These are phyloP conservation scores for Saccharum hybrid DNA, from an alignment of 202 grass and related monocot species.

Conservation along the genomic window DNA sequence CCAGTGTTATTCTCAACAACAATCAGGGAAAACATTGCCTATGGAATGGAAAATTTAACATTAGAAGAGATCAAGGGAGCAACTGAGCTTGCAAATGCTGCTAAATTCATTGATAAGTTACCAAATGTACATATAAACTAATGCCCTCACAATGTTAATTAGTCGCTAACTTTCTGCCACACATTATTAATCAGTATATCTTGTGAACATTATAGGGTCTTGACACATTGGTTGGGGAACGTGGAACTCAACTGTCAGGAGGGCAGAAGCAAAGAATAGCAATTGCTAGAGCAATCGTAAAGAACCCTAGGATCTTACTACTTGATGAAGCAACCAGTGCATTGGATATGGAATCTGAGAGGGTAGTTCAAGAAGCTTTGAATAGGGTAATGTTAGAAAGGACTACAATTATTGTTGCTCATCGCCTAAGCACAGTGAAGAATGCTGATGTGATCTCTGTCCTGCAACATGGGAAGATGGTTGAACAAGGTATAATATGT, in stretches of 20 bases:
- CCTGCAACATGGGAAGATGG: constrained; percentile 55
- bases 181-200: constrained; percentile 21
- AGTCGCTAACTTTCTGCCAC: constrained; percentile 22
- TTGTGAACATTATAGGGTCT: constrained; percentile 48
- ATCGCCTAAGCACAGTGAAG: constrained; percentile 65
- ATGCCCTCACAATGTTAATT: background rate
- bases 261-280: constrained; percentile 72
- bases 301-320: constrained; percentile 62
- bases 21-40: constrained; percentile 70
- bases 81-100: constrained; percentile 65
- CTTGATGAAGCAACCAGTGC: constrained; percentile 73
- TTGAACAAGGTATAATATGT: constrained; percentile 53
- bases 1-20: constrained; percentile 68
- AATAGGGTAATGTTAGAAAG: constrained; percentile 58
- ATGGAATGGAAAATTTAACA: constrained; percentile 62
- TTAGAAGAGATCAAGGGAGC: constrained; percentile 57
- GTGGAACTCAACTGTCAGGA: constrained; percentile 60
- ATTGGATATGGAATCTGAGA: constrained; percentile 66
- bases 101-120: constrained; percentile 74
- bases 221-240: constrained; percentile 63
- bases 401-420: constrained; percentile 64
- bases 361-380: constrained; percentile 63
- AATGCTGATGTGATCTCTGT: constrained; percentile 56
- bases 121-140: constrained; percentile 58
- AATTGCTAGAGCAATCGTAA: constrained; percentile 67